These are phyloP conservation scores for Gossypium turneri DNA, from an alignment of 345 rosid genomes.

Conservation along the genomic window DNA sequence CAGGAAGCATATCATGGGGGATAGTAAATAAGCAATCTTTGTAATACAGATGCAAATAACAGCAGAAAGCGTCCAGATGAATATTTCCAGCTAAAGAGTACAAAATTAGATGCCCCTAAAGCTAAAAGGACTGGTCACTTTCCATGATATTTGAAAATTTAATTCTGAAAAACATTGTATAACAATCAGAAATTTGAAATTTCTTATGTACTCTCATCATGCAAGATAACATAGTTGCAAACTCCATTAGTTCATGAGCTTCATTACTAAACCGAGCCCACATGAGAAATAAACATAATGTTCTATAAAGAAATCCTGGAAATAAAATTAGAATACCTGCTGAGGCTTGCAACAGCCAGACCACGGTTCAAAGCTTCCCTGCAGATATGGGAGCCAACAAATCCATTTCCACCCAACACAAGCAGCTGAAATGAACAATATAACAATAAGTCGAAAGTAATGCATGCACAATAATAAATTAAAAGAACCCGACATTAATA, in stretches of 20 bases:
- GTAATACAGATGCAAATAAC: background rate
- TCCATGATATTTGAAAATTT: background rate
- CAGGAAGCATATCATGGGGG: background rate
- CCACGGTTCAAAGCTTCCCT: constrained; percentile 85
- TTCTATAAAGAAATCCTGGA: background rate
- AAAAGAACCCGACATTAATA: background rate
- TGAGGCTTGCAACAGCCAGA: constrained; percentile 75
- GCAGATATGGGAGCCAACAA: constrained; percentile 90
- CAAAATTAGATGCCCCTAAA: background rate
- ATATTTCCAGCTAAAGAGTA: background rate
- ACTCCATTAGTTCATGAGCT: background rate
- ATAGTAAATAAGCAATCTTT: background rate
- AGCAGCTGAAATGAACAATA: constrained; percentile 54
- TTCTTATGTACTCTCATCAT: background rate
- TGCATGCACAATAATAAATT: background rate
- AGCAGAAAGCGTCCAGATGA: background rate
- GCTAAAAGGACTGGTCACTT: background rate
- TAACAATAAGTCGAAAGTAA: background rate
- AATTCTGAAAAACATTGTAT: background rate
- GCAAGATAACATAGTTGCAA: background rate
- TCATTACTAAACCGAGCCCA: background rate
- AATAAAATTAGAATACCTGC: constrained; percentile 54
- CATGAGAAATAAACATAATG: background rate
- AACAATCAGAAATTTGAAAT: background rate
- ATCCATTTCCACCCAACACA: constrained; percentile 97